Evolutionary conservation across 1,139 yeast species (phyloP), one percentile per base, ranked within the genome.

Genomic region (Protomyces macrosporus): DNA sequence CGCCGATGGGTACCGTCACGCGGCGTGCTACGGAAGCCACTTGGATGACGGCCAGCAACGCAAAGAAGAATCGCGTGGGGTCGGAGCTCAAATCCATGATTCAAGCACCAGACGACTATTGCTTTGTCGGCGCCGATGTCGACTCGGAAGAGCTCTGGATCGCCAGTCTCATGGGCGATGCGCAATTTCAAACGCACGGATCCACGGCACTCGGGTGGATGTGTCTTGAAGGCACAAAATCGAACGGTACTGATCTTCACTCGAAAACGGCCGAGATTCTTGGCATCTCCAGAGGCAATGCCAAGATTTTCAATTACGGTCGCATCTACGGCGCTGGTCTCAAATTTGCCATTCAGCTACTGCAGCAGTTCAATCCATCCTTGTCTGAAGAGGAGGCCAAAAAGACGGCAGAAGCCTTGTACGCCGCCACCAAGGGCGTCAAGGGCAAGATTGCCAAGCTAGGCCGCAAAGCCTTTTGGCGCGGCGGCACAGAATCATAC

Each of bases 101-200:
- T 5, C 79, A 81, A 66, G 97, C 98, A 0, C 99, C 99, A 0
- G 77, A 82, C 2, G 98, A 98, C 0, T 93, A 90, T 73, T 83
- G 84, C 55, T 88, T 95, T 76, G 96, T 95, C 9, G 99, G 98
- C 5, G 99, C 99, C 0, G 96, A 95, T 78, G 99, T 95, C 4
- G 99, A 95, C 75, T 89, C 97, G 51, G 98, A 95, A 73, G 99
- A 95, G 72, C 79, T 95, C 58, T 95, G 99, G 99, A 93, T 95
- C 69, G 98, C 98, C 0, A 88, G 97, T 35, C 78, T 95, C 48
- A 85, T 93, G 57, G 98, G 98, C 1, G 99, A 95, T 74, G 86
- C 98, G 0, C 83, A 86, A 64, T 89, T 93, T 74, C 84, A 86
- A 59, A 78, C 88, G 50, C 99, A 95, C 73, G 99, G 98, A 2